Base-by-base conservation (phyloP, 1,284 basidiomycete species). In the Thecaphora thlaspeos region DNA sequence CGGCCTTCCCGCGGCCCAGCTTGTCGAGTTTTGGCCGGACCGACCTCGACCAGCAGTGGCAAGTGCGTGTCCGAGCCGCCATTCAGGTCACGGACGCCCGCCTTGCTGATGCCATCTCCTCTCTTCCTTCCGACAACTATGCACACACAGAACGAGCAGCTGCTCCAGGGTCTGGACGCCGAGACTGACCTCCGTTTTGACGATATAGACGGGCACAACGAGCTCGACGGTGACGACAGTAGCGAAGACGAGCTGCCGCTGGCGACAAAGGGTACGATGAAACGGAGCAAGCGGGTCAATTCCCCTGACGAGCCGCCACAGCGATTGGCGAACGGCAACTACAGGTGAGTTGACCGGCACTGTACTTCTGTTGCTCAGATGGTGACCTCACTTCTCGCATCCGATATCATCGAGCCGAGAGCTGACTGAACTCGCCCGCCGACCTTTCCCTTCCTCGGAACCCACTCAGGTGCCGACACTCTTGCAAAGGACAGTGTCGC, bases 401-500 rank as follows among this genome's bases (percentile, higher is more conserved):
- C 4, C 18, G 14, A 24, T n/a, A 9, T 15, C n/a, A 38, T 21
- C 4, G 21, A 18, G 50, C 38, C 32, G 44, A 42, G 64, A 51
- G 26, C 26, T 28, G 7, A 28, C 12, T 61, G 66, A 47, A 44
- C 46, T 30, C 57, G 70, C 46, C 23, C 22, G 43, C 42, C 18
- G 15, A 22, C 8, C 3, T 3, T 11, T 32, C 26, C 10, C 18
- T 15, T 5, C 19, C 22, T 22, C n/a, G 15, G 17, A 28, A 37
- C 34, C 18, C 26, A 14, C 3, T 14, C 47, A 65, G 57, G 21
- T 69, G 67, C 47, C 54, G 60, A 46, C 67, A 69, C 47, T 58
- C 46, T 21, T 69, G 67, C 68, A 77, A 75, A 41, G 50, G 41
- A 12, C 48, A 37, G 2, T 79, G 77, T 55, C 57, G 73, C 23